Evolutionary conservation across 202 grass and related monocot genomes (phyloP).

Genomic region (Digitaria exilis): DNA sequence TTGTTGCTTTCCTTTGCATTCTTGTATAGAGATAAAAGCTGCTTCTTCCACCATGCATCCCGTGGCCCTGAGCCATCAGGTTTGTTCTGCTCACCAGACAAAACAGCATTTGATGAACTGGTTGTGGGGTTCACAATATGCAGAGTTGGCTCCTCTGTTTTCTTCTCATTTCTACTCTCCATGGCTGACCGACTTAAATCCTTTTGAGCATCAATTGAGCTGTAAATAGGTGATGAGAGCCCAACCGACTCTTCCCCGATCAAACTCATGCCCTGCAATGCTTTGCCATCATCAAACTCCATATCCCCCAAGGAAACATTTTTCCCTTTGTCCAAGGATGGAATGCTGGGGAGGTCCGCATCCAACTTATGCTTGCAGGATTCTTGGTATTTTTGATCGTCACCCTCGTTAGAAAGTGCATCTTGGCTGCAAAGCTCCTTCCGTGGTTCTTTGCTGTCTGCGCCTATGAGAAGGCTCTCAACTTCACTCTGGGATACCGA

Average conservation of each 20-base stretch:
- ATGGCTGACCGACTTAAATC: slow-evolving; percentile 26
- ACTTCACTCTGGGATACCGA: slow-evolving; percentile 45
- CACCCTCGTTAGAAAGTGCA: background rate
- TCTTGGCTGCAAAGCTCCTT: slow-evolving; percentile 41
- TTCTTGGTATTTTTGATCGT: slow-evolving; percentile 30
- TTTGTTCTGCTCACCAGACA: slow-evolving; percentile 47
- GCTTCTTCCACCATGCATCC: slow-evolving; percentile 63
- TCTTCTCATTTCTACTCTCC: slow-evolving; percentile 5
- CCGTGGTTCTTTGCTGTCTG: slow-evolving; percentile 36
- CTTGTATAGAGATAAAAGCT: slow-evolving; percentile 56
- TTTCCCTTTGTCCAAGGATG: slow-evolving; percentile 51
- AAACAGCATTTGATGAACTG: slow-evolving; percentile 14
- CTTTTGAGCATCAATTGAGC: slow-evolving; percentile 26
- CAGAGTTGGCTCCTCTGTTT: slow-evolving; percentile 16
- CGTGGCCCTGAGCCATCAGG: slow-evolving; percentile 44
- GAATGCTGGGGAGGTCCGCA: slow-evolving; percentile 31
- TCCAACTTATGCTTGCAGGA: slow-evolving; percentile 34
- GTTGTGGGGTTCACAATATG: slow-evolving; percentile 15
- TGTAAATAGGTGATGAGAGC: slow-evolving; percentile 34
- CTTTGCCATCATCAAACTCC: slow-evolving; percentile 38
- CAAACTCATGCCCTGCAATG: slow-evolving; percentile 7
- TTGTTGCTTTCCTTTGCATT: slow-evolving; percentile 60
- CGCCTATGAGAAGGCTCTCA: slow-evolving; percentile 40
- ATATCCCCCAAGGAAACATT: slow-evolving; percentile 39
- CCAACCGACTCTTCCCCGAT: slow-evolving; percentile 12